Base-by-base conservation (phyloP, 176 grass and related monocot genomes). In the Aegilops sharonensis region DNA sequence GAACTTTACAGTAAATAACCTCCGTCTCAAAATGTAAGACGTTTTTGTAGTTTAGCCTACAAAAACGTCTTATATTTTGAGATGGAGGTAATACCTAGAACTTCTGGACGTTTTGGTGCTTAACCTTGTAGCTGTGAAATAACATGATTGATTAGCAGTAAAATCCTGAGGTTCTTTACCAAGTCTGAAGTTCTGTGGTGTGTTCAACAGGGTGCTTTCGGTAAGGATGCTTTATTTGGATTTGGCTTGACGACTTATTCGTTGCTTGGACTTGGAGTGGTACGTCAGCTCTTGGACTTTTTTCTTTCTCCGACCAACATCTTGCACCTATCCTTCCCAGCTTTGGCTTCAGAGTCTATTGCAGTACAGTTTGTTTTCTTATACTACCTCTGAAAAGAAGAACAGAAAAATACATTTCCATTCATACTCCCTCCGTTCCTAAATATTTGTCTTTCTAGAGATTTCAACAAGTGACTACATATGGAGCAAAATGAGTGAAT, bases 231-330 rank as follows among this genome's bases (percentile, higher is more conserved):
- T 75, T 81, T 94, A 69, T 80, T 92, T 96, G 90, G 94, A 91
- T 96, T 92, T 93, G 94, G 94, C 79, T 92, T 99, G 77, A 92
- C 97, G 35, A 96, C 97, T 48, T 99, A 99, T 27, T 88, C 87
- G 9, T 87, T 99, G 67, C 97, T 99, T 91, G 97, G 97, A 79
- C 85, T 99, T 50, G 97, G 97, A 84, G 92, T 94, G 94, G 97
- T 99, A 96, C 60, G 82, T 42, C 54, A 3, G 14, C 25, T 52
- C 13, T 52, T 75, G 14, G 24, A 75, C 17, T 17, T 74, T 14
- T 47, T 45, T 15, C 14, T 9, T 18, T 50, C 72, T 75, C 24
- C 1, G 4, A 52, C 18, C 72, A 75, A 52, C 14, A 82, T 80
- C 32, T 48, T 70, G 10, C 40, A 30, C 24, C 14, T 60, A 31